A percentile compares a stretch with the other conserved stretches of the same genome.
Conservation (phyloP, 257 asterid species). For the Mentha longifolia region DNA sequence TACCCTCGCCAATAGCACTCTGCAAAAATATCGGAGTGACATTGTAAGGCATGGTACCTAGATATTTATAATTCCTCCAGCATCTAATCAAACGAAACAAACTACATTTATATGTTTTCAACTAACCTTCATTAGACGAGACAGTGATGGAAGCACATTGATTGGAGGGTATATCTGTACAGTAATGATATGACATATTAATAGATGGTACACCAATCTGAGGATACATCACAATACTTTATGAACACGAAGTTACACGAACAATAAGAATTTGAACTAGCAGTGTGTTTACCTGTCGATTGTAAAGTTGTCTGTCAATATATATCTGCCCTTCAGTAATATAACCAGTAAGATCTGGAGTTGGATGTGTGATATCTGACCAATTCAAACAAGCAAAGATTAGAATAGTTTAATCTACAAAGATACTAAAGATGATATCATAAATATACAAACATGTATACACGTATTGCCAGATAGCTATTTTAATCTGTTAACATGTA, state of each 20-base stretch:
- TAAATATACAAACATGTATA: not conserved
- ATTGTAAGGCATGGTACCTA: slow-evolving; percentile 11
- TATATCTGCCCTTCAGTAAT: slow-evolving; percentile 99
- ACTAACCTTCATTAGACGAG: slow-evolving; percentile 95
- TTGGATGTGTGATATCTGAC: slow-evolving; percentile 98
- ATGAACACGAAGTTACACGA: not conserved
- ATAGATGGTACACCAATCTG: slow-evolving; percentile 13
- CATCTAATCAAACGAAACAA: slow-evolving; percentile 5
- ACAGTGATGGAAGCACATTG: slow-evolving; percentile 96
- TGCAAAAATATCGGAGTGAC: slow-evolving; percentile 39
- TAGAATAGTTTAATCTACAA: slow-evolving; percentile 13
- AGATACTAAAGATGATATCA: slow-evolving; percentile 6
- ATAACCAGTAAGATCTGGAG: slow-evolving; percentile 99
- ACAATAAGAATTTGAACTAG: slow-evolving; percentile 10
- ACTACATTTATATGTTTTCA: not conserved
- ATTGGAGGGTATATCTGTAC: slow-evolving; percentile 96
- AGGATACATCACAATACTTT: not conserved
- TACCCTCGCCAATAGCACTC: slow-evolving; percentile 99
- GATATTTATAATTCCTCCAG: not conserved
- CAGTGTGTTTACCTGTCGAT: slow-evolving; percentile 55
- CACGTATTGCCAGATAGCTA: not conserved
- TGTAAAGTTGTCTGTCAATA: slow-evolving; percentile 91
- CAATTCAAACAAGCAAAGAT: slow-evolving; percentile 34
- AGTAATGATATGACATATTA: not conserved
- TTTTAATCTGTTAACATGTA: slow-evolving; percentile 6